These are phyloP conservation scores for Leonotis leonurus DNA, from an alignment of 257 asterid species.

Conservation along the genomic window DNA sequence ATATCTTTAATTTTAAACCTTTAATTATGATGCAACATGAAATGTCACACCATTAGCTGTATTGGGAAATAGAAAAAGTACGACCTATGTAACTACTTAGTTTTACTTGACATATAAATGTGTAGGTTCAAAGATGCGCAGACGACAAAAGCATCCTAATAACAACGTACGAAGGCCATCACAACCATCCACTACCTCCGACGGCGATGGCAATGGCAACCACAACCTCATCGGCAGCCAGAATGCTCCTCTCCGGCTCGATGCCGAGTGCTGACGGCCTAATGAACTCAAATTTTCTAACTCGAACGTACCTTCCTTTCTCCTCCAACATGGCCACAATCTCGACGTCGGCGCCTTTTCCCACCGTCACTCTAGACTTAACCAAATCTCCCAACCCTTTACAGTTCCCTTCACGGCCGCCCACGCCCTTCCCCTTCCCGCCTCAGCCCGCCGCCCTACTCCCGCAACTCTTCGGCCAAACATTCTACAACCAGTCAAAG, in stretches of 20 bases:
- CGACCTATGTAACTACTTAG: not conserved
- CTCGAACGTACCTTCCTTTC: slow-evolving; percentile 58
- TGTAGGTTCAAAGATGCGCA: slow-evolving; percentile 76
- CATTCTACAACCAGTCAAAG: slow-evolving; percentile 55
- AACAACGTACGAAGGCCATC: slow-evolving; percentile 80
- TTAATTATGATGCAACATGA: too few relatives aligned
- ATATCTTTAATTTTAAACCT: too few relatives aligned
- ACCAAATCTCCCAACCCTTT: slow-evolving; percentile 52
- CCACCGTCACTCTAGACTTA: slow-evolving; percentile 77
- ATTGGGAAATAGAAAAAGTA: too few relatives aligned
- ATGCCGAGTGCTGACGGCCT: slow-evolving; percentile 74
- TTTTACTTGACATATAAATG: too few relatives aligned
- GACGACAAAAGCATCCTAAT: slow-evolving; percentile 55
- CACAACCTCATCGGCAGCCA: slow-evolving; percentile 72
- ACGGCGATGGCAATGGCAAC: slow-evolving; percentile 89
- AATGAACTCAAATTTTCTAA: slow-evolving; percentile 52
- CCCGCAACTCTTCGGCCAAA: slow-evolving; percentile 63
- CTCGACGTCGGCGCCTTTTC: slow-evolving; percentile 85
- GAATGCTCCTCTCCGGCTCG: slow-evolving; percentile 73
- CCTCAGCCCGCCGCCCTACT: slow-evolving; percentile 31
- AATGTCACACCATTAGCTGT: too few relatives aligned
- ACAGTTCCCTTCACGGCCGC: slow-evolving; percentile 34
- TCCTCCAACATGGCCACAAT: slow-evolving; percentile 73
- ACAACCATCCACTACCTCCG: slow-evolving; percentile 79
- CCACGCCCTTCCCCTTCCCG: slow-evolving; percentile 36